These are phyloP conservation scores for Mycena pura DNA, from an alignment of 768 basidiomycete genomes.

Conservation along the genomic window DNA sequence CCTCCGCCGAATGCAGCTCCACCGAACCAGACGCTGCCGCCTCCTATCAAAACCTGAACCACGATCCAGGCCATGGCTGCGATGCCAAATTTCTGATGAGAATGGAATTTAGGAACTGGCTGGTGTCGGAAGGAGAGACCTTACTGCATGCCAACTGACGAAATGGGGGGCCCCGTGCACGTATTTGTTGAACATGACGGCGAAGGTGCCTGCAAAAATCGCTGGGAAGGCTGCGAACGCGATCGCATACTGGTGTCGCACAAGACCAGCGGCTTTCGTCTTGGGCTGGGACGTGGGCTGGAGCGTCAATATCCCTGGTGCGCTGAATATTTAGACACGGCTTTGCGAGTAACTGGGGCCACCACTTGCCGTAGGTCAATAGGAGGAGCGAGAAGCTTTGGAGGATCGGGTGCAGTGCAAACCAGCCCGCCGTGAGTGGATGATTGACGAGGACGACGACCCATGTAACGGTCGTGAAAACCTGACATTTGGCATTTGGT, in stretches of 20 bases:
- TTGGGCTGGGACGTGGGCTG: slow-evolving; percentile 74
- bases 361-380: slow-evolving; percentile 64
- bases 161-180: slow-evolving; percentile 61
- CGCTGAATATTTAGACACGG: neutral
- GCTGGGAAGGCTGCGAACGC: slow-evolving; percentile 61
- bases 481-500: slow-evolving; percentile 34
- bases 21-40: slow-evolving; percentile 77
- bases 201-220: slow-evolving; percentile 64
- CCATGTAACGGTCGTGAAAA: slow-evolving; percentile 53
- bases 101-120: neutral
- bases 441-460: slow-evolving; percentile 49
- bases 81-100: slow-evolving; percentile 67
- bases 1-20: slow-evolving; percentile 77
- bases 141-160: slow-evolving; percentile 77
- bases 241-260: slow-evolving; percentile 72
- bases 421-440: slow-evolving; percentile 61
- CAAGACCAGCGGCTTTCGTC: slow-evolving; percentile 70
- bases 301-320: slow-evolving; percentile 72
- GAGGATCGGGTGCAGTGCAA: slow-evolving; percentile 69
- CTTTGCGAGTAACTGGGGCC: neutral
- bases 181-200: slow-evolving; percentile 69
- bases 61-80: slow-evolving; percentile 66
- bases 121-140: slow-evolving; percentile 24
- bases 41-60: slow-evolving; percentile 67
- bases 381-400: slow-evolving; percentile 62